Evolutionary conservation across 2,329 filamentous ascomycete genomes (phyloP).

Genomic region (Colletotrichum endophyticum): DNA sequence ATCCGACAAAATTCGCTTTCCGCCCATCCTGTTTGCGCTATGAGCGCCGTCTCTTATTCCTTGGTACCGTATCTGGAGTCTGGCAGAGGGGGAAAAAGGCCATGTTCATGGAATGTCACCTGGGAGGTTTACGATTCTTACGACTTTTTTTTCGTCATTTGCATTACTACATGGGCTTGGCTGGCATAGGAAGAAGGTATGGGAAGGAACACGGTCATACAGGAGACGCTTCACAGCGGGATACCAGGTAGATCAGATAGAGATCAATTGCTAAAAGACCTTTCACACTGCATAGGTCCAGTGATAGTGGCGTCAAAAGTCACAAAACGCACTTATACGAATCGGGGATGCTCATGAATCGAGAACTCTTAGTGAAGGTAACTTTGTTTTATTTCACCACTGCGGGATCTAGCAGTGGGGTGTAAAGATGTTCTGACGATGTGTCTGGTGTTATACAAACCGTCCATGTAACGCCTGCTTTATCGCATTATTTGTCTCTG

Average conservation of each 20-base stretch:
- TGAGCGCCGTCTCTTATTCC: background rate
- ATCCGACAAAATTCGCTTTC: background rate
- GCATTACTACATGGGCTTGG: background rate
- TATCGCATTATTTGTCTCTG: background rate
- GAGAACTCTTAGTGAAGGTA: background rate
- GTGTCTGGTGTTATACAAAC: background rate
- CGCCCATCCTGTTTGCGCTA: background rate
- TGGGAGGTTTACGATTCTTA: background rate
- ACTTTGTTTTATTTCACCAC: background rate
- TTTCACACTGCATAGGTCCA: background rate
- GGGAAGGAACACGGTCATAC: background rate
- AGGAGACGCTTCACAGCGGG: conserved; percentile 12
- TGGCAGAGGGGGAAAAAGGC: background rate
- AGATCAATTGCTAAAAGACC: background rate
- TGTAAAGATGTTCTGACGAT: background rate
- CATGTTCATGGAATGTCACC: background rate
- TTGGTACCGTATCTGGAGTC: background rate
- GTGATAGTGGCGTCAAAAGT: background rate
- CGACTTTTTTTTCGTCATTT: background rate
- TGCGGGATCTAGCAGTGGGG: background rate
- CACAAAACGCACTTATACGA: background rate
- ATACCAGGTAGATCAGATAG: background rate
- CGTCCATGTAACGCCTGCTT: background rate
- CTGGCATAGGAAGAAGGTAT: background rate
- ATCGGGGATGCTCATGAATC: background rate